These are phyloP conservation scores for Hygrocybe punicea DNA, from an alignment of 768 basidiomycete genomes.

Conservation along the genomic window DNA sequence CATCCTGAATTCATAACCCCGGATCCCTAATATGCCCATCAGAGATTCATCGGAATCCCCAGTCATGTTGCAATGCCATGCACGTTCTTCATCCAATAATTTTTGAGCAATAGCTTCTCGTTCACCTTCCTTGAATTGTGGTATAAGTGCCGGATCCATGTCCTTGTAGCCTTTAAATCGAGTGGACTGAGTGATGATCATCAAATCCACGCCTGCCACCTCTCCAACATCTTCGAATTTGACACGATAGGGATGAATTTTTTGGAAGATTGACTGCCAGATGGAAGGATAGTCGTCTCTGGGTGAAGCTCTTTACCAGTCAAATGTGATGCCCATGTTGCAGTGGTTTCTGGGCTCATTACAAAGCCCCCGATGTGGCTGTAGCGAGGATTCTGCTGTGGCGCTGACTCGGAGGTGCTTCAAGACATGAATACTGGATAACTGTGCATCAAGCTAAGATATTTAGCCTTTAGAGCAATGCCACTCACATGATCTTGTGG, in stretches of 20 bases:
- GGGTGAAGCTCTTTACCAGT: neutral
- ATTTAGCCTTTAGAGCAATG: too few species aligned
- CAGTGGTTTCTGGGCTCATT: neutral
- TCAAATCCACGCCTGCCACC: neutral
- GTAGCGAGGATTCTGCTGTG: neutral
- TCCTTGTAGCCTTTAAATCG: slow-evolving; percentile 8
- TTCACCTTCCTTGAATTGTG: slow-evolving; percentile 4
- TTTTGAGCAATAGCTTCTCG: slow-evolving; percentile 1
- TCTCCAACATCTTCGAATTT: slow-evolving; percentile 7
- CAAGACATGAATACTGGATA: too few species aligned
- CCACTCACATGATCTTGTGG: too few species aligned
- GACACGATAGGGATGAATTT: neutral
- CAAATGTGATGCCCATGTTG: neutral
- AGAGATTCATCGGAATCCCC: too few species aligned
- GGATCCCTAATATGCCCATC: too few species aligned
- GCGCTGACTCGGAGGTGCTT: too few species aligned
- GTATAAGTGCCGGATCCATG: slow-evolving; percentile 5
- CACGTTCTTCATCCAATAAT: slow-evolving; percentile 2
- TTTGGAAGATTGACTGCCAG: neutral
- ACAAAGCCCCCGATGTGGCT: neutral
- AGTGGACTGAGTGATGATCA: slow-evolving; percentile 2
- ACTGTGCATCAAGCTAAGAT: too few species aligned
- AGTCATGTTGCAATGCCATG: neutral
- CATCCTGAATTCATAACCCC: too few species aligned
- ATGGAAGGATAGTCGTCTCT: neutral